A percentile compares a stretch with the other conserved stretches of the same genome.
phyloP scores from a whole-genome alignment of 164 flowering plant genomes.

The Berberis thunbergii region DNA sequence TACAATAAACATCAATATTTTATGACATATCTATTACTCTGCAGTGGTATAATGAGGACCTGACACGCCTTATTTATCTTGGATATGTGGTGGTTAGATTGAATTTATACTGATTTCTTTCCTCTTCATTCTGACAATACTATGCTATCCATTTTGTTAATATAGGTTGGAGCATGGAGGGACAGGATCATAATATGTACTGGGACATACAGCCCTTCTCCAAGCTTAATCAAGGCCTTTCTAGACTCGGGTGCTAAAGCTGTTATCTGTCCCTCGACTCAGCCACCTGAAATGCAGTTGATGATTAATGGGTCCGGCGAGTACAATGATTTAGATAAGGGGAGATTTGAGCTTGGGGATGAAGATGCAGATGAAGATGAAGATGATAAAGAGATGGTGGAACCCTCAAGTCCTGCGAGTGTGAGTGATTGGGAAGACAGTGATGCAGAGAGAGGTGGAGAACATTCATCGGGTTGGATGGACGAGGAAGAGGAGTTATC shows the following conservation, averaged over 20 bases:
- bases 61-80: too few species aligned
- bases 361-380: slow-evolving; percentile 85
- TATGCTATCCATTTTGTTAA: slow-evolving; percentile 4
- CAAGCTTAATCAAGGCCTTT: slow-evolving; percentile 65
- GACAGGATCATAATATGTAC: slow-evolving; percentile 86
- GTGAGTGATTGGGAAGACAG: slow-evolving; percentile 99
- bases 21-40: too few species aligned
- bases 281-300: slow-evolving; percentile 49
- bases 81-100: too few species aligned
- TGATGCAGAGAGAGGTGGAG: slow-evolving; percentile 54
- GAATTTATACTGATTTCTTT: too few species aligned
- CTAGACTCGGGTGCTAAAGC: slow-evolving; percentile 93
- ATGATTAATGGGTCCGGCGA: slow-evolving; percentile 44
- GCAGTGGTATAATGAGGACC: too few species aligned
- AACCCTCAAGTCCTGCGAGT: slow-evolving; percentile 63
- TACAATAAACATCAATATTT: too few species aligned
- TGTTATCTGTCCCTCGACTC: slow-evolving; percentile 63
- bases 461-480: slow-evolving; percentile 27
- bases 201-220: slow-evolving; percentile 64
- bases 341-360: slow-evolving; percentile 87
- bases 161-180: slow-evolving; percentile 96
- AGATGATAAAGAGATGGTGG: slow-evolving; percentile 56
- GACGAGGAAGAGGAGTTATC: slow-evolving; percentile 83
- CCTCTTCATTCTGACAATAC: not conserved
- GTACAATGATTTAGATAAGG: slow-evolving; percentile 47